phyloP scores from a whole-genome alignment of 2,329 filamentous ascomycete genomes.

The Pseudocercospora musae region DNA sequence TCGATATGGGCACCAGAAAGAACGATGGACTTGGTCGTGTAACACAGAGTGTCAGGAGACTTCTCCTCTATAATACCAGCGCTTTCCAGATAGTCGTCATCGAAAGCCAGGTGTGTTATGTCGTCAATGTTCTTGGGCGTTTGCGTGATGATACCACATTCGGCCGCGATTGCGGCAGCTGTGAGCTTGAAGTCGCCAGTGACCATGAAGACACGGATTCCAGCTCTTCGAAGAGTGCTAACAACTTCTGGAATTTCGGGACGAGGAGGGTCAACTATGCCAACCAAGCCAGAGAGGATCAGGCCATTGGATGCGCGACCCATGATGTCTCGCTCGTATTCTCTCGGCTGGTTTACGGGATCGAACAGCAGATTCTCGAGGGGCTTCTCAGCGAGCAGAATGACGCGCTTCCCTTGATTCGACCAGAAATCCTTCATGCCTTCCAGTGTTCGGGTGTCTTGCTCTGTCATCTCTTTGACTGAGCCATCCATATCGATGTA shows the following conservation, averaged over 20 bases:
- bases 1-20: slow-evolving; percentile 65
- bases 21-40: slow-evolving; percentile 46
- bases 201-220: slow-evolving; percentile 77
- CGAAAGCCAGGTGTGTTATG: slow-evolving; percentile 49
- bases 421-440: slow-evolving; percentile 66
- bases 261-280: slow-evolving; percentile 58
- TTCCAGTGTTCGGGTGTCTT: slow-evolving; percentile 54
- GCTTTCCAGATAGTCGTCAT: slow-evolving; percentile 30
- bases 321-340: slow-evolving; percentile 56
- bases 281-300: slow-evolving; percentile 55
- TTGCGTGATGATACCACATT: slow-evolving; percentile 67
- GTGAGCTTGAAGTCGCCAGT: slow-evolving; percentile 76
- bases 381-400: slow-evolving; percentile 58
- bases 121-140: slow-evolving; percentile 51
- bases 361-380: slow-evolving; percentile 57
- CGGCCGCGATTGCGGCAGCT: slow-evolving; percentile 66
- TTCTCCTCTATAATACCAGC: slow-evolving; percentile 23
- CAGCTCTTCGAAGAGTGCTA: slow-evolving; percentile 63
- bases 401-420: slow-evolving; percentile 64
- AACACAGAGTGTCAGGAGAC: slow-evolving; percentile 6
- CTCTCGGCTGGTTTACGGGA: slow-evolving; percentile 49
- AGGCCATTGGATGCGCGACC: slow-evolving; percentile 49
- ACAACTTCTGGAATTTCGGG: slow-evolving; percentile 59
- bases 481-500: slow-evolving; percentile 57
- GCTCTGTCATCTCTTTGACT: slow-evolving; percentile 51